These are phyloP conservation scores for Yamadazyma friedrichii DNA, from an alignment of 1,139 yeast genomes.

Conservation along the genomic window DNA sequence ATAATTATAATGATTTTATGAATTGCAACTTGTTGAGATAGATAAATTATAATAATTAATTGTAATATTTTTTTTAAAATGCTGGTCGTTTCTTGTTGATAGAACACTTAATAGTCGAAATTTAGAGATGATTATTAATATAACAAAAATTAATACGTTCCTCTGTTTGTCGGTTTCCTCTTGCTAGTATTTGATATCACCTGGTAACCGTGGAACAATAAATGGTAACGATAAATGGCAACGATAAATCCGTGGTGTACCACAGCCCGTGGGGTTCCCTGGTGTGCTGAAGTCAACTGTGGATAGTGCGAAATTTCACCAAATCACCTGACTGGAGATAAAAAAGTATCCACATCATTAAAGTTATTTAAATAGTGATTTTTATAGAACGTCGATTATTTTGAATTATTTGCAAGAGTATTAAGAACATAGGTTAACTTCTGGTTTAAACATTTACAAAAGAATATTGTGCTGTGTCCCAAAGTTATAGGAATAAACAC, in stretches of 20 bases:
- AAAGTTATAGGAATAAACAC: background rate
- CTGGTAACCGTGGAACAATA: too few relatives aligned
- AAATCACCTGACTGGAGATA: slow-evolving; percentile 5
- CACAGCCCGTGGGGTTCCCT: too few relatives aligned
- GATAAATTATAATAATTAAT: slow-evolving; percentile 5
- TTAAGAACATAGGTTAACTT: background rate
- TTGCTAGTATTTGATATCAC: too few relatives aligned
- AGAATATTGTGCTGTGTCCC: background rate
- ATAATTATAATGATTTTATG: slow-evolving; percentile 1
- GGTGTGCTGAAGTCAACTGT: background rate
- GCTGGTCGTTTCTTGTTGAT: slow-evolving; percentile 8
- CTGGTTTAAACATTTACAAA: background rate
- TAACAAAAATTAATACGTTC: slow-evolving; percentile 1
- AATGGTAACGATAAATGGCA: too few relatives aligned
- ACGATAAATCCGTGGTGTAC: too few relatives aligned
- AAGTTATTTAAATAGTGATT: background rate
- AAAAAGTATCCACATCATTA: background rate
- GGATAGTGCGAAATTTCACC: slow-evolving; percentile 2
- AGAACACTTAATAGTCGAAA: slow-evolving; percentile 5
- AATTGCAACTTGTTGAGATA: slow-evolving; percentile 10
- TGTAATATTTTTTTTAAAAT: slow-evolving; percentile 4
- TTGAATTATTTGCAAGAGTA: background rate
- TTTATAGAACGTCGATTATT: background rate
- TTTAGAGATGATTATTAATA: slow-evolving; percentile 6
- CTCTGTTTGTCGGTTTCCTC: too few relatives aligned